Evolutionary conservation across 2,329 filamentous ascomycete genomes (phyloP), one percentile per base, ranked within the genome.

Genomic region (Juglanconis oblonga): DNA sequence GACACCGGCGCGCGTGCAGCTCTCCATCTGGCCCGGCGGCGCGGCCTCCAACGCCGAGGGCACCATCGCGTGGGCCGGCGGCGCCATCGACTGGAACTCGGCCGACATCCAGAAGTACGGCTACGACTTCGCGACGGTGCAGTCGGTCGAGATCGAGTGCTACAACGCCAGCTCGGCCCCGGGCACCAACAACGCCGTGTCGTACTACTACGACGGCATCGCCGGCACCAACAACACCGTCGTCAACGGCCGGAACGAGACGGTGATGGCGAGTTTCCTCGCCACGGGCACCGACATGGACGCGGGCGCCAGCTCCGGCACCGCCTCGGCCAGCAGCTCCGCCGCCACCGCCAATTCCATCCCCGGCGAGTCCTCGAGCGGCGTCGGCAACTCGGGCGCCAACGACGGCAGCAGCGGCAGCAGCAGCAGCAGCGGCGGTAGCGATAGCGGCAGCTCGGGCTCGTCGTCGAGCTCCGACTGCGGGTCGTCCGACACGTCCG

Each of bases 21-120:
- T 99, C 54, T 98, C 95, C 14, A 87, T 99, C 70, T 99, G 95
- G 95, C 95, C 95, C 45, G 95, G 91, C 69, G 95, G 95, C 71
- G 84, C 90, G 51, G 76, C 86, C 9, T 82, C 81, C 70, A 97
- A 97, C 74, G 89, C 85, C 45, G 72, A 90, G 72, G 95, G 95
- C 58, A 98, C 95, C 38, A 84, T 97, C 65, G 81, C 87, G 57
- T 99, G 95, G 95, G 91, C 94, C 17, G 95, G 95, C 70, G 95
- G 95, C 68, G 77, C 84, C 55, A 94, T 99, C 65, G 83, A 96
- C 80, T 99, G 95, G 94, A 79, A 90, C 72, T 86, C 84, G 65
- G 78, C 81, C 24, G 90, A 96, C 74, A 94, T 98, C 81, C 79
- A 91, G 77, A 82, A 84, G 55, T 81, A 91, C 70, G 91, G 91